Conservation (phyloP, 1,284 basidiomycete species). For the Macrocystidia cucumis region DNA sequence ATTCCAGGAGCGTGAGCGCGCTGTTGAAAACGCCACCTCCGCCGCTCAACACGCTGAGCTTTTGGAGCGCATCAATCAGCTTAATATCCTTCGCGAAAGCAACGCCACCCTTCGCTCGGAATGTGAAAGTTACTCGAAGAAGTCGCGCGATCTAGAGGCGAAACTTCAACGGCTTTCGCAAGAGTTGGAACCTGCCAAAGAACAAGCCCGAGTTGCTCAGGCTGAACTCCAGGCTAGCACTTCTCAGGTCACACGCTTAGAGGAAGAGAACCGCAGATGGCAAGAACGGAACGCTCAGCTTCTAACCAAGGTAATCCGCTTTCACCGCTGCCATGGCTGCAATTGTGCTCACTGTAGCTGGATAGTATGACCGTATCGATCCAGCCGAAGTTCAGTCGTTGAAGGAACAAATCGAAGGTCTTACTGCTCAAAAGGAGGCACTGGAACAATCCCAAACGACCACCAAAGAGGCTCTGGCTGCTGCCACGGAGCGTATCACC, state of each 20-base stretch:
- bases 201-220: constrained; percentile 57
- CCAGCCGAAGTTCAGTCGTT: constrained; percentile 81
- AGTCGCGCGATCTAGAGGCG: constrained; percentile 55
- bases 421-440: constrained; percentile 36
- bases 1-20: constrained; percentile 69
- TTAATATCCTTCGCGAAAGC: constrained; percentile 84
- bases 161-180: constrained; percentile 51
- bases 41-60: constrained; percentile 83
- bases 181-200: constrained; percentile 73
- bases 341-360: constrained; percentile 5
- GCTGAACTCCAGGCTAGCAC: constrained; percentile 73
- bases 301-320: constrained; percentile 56
- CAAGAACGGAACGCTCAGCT: constrained; percentile 79
- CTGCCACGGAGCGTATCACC: too few relatives aligned
- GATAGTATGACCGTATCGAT: constrained; percentile 81
- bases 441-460: too few relatives aligned
- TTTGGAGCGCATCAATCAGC: constrained; percentile 81
- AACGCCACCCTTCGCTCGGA: constrained; percentile 81
- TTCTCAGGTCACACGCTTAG: constrained; percentile 63
- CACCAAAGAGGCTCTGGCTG: too few relatives aligned
- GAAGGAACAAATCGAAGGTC: constrained; percentile 60
- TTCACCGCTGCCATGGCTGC: neutral
- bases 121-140: constrained; percentile 59
- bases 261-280: constrained; percentile 80
- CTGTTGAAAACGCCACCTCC: constrained; percentile 59